These are phyloP conservation scores for Blepharisma japonicum DNA, from an alignment of 73 alveolate genomes.

Conservation along the genomic window DNA sequence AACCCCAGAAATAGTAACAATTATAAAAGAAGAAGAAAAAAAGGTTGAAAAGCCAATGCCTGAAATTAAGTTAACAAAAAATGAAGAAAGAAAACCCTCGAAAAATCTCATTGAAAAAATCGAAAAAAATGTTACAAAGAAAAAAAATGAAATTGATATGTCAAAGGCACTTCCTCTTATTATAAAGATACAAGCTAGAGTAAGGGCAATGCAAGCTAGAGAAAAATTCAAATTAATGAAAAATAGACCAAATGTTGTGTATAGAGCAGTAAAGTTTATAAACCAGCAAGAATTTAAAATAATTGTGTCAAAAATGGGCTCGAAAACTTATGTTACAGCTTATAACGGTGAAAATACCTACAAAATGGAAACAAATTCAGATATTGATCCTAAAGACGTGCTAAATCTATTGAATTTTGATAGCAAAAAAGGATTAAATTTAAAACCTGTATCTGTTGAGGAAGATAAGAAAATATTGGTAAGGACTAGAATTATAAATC, in stretches of 20 bases:
- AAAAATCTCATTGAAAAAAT: background rate
- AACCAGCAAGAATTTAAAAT: too few species aligned
- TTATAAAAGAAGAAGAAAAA: background rate
- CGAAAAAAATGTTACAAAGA: background rate
- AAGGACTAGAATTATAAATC: background rate
- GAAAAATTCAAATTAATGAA: background rate
- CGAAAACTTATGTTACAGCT: too few species aligned
- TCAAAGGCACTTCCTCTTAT: background rate
- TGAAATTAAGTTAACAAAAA: background rate
- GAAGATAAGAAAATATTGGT: background rate
- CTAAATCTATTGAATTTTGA: too few species aligned
- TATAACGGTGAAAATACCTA: too few species aligned
- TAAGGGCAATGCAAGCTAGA: background rate
- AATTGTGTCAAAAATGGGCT: too few species aligned
- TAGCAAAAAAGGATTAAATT: conserved; percentile 1
- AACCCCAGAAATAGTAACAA: background rate
- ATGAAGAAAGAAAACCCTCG: background rate
- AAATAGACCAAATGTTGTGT: background rate
- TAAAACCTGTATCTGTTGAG: background rate
- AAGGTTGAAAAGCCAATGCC: background rate
- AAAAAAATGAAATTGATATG: background rate
- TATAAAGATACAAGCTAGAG: background rate
- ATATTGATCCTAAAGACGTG: too few species aligned
- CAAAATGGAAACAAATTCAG: too few species aligned
- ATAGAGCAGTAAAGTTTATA: background rate